phyloP scores from a whole-genome alignment of 768 basidiomycete species.

The Termitomyces sp. region DNA sequence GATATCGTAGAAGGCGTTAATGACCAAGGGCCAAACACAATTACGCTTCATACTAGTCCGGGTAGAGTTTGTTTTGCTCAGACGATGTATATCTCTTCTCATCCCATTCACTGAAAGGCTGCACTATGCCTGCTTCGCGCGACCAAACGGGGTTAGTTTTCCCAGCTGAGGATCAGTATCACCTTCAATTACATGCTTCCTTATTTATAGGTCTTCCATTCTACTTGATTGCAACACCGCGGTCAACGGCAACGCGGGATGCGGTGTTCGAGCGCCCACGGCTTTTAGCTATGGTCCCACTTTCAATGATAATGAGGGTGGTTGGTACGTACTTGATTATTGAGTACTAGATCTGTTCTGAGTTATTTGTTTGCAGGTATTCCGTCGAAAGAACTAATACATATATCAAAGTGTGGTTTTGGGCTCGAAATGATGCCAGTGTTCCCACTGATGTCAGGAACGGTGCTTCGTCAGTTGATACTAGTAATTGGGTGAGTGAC shows the following conservation, averaged over 20 bases:
- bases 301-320: constrained; percentile 56
- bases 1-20: constrained; percentile 40
- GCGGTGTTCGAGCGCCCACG: constrained; percentile 33
- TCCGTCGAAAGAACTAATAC: constrained; percentile 53
- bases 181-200: not conserved
- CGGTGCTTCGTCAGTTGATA: constrained; percentile 36
- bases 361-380: constrained; percentile 36
- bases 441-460: constrained; percentile 45
- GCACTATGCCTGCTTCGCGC: constrained; percentile 36
- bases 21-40: constrained; percentile 29
- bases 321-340: constrained; percentile 37
- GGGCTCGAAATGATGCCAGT: constrained; percentile 45
- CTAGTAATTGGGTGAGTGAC: constrained; percentile 47
- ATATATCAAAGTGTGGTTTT: constrained; percentile 71
- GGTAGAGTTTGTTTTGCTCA: constrained; percentile 8
- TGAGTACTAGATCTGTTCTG: not conserved
- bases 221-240: constrained; percentile 35
- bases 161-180: not conserved
- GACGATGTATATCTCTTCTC: not conserved
- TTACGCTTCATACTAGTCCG: constrained; percentile 31
- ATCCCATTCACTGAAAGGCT: constrained; percentile 18
- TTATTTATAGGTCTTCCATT: constrained; percentile 20
- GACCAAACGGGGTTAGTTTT: constrained; percentile 37
- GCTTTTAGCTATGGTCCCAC: constrained; percentile 47
- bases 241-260: constrained; percentile 39